Conservation (phyloP, 1,284 basidiomycete species). For the Trichosporon ovoides region DNA sequence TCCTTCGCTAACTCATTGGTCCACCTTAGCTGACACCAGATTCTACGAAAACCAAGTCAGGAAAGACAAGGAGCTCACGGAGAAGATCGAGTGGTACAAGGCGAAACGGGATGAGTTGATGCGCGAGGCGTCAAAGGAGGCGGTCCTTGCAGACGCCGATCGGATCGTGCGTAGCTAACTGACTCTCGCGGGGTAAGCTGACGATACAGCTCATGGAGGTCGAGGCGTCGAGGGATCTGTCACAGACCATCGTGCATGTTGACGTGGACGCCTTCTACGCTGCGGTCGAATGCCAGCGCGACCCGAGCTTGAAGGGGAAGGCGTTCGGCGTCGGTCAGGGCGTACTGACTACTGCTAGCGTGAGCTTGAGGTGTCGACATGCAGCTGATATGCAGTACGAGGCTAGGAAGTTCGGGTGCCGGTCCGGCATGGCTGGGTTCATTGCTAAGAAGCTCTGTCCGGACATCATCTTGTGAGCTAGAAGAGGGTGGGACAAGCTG, state of each 20-base stretch:
- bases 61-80: conserved; percentile 45
- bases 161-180: conserved; percentile 32
- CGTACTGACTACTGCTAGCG: conserved; percentile 71
- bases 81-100: conserved; percentile 45
- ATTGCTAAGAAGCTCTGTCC: conserved; percentile 92
- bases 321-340: conserved; percentile 75
- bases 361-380: conserved; percentile 15
- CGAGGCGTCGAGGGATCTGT: conserved; percentile 71
- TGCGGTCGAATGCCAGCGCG: conserved; percentile 59
- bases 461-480: conserved; percentile 63
- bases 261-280: conserved; percentile 50
- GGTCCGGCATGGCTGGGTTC: conserved; percentile 87
- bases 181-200: neutral
- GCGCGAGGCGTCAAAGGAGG: conserved; percentile 26
- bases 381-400: conserved; percentile 61
- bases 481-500: no score
- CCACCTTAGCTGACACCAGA: conserved; percentile 24
- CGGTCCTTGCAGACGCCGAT: conserved; percentile 42
- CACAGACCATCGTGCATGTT: conserved; percentile 60
- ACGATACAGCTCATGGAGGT: conserved; percentile 62
- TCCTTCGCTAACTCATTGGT: no score
- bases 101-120: conserved; percentile 45
- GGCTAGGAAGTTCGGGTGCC: conserved; percentile 78
- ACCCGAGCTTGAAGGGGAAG: conserved; percentile 74
- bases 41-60: conserved; percentile 46